A percentile compares a stretch with the other conserved stretches of the same genome.
Evolutionary conservation across 106 monocot species (phyloP).

Genomic region (Phalaenopsis aphrodite): DNA sequence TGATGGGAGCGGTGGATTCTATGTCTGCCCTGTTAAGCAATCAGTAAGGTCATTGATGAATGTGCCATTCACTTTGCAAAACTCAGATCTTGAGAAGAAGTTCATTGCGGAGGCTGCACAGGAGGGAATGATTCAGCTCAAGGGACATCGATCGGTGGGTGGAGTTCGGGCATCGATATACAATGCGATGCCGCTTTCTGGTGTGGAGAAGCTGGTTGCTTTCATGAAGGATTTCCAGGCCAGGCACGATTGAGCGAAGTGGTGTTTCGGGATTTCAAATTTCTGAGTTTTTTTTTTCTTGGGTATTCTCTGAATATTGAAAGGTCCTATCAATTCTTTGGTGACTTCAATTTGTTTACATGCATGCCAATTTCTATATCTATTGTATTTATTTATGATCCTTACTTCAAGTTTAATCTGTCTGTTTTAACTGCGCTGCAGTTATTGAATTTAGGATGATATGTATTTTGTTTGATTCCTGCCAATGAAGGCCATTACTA

Average conservation of each 20-base stretch:
- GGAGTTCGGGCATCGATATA: slow-evolving; percentile 94
- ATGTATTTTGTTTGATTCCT: not conserved
- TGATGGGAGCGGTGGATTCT: slow-evolving; percentile 73
- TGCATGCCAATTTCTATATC: not conserved
- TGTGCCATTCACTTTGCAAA: slow-evolving; percentile 78
- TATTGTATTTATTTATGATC: not conserved
- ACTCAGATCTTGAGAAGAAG: slow-evolving; percentile 81
- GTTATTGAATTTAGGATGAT: not conserved
- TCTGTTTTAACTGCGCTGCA: not conserved
- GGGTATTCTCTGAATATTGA: not conserved
- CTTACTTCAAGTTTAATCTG: not conserved
- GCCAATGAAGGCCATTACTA: no score
- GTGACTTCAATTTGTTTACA: not conserved
- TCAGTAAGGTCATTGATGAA: slow-evolving; percentile 89
- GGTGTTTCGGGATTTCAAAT: not conserved
- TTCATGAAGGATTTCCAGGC: slow-evolving; percentile 99
- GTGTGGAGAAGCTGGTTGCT: slow-evolving; percentile 86
- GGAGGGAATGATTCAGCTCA: slow-evolving; percentile 95
- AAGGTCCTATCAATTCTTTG: not conserved
- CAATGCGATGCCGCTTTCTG: slow-evolving; percentile 89
- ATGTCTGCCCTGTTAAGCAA: slow-evolving; percentile 79
- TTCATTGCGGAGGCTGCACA: slow-evolving; percentile 82
- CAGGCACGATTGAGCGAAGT: slow-evolving; percentile 34
- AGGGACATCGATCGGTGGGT: slow-evolving; percentile 93
- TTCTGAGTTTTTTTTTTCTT: not conserved